Evolutionary conservation across 116 monocot genomes (phyloP).

Genomic region (Zostera marina): DNA sequence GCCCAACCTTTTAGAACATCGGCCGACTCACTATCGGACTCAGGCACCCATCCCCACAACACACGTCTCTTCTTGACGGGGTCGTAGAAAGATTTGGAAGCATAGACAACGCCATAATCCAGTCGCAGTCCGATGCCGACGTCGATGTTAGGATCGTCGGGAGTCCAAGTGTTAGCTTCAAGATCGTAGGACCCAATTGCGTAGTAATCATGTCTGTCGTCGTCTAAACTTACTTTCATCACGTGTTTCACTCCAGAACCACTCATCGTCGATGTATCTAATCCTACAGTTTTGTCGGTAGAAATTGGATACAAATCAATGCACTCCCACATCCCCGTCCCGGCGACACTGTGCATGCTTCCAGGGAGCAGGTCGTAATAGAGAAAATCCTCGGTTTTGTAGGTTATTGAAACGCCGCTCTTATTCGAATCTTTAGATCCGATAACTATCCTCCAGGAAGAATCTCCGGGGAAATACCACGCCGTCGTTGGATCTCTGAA

Average conservation of each 20-base stretch:
- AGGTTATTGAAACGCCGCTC: conserved; percentile 32
- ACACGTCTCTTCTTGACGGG: conserved; percentile 22
- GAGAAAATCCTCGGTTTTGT: conserved; percentile 51
- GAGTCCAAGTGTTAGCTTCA: conserved; percentile 20
- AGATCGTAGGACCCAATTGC: conserved; percentile 52
- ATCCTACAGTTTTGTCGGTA: conserved; percentile 8
- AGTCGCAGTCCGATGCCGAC: conserved; percentile 45
- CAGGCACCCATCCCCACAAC: conserved; percentile 54
- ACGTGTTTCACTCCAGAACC: conserved; percentile 35
- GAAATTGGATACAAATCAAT: conserved; percentile 81
- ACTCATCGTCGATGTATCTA: conserved; percentile 29
- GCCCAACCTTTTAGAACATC: conserved; percentile 61
- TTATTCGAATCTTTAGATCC: conserved; percentile 41
- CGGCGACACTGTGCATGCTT: conserved; percentile 30
- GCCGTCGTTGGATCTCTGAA: conserved; percentile 85
- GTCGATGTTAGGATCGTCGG: conserved; percentile 35
- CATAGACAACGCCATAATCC: conserved; percentile 65
- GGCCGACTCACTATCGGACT: conserved; percentile 39
- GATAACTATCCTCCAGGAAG: conserved; percentile 38
- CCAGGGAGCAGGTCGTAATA: conserved; percentile 36
- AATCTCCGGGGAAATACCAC: conserved; percentile 24
- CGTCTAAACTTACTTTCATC: conserved; percentile 53
- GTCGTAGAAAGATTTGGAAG: conserved; percentile 70
- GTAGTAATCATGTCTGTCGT: conserved; percentile 56
- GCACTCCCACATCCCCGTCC: conserved; percentile 95